Evolutionary conservation across 2,329 filamentous ascomycete species (phyloP), one percentile per base, ranked within the genome.

Genomic region (Neophaeococcomyces aloes): DNA sequence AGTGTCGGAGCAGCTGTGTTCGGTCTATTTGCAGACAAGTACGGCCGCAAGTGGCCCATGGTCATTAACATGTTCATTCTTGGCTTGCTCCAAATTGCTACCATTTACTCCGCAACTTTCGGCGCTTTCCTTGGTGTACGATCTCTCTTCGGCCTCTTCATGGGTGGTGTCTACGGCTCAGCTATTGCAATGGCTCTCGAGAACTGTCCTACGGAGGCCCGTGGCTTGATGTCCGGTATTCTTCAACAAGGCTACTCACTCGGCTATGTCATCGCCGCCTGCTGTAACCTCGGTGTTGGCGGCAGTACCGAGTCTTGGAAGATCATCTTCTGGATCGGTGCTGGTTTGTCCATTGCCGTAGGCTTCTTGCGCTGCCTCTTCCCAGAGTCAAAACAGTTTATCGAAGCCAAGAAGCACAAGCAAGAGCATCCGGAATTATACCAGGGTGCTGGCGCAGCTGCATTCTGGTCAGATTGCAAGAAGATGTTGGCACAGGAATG

Each of bases 31-130:
- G 81, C 83, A 51, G 86, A 93, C 62, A 78, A 78, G 52, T 91
- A 78, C 59, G 86, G 86, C 5, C 76, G 85, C 44, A 89, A 88
- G 65, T 86, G 82, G 79, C 83, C 84, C 34, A 85, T 88, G 80
- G 79, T 88, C 7, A 54, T 77, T 55, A 89, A 89, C 68, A 83
- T 88, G 77, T 67, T 87, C 46, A 65, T 86, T 18, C 69, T 85
- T 3, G 79, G 79, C 29, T 59, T 79, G 4, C 69, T 88, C 7
- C 82, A 88, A 60, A 75, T 87, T 46, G 83, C 78, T 18, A 91
- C 86, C 14, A 86, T 86, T 53, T 91, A 86, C 64, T 75, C 77
- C 57, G 56, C 60, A 0, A 87, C 80, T 0, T 91, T 86, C 59
- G 61, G 72, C 43, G 75, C 85, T 55, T 88, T 88, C 60, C 65